Evolutionary conservation across 176 grass and related monocot species (phyloP).

Genomic region (Paspalum vaginatum): DNA sequence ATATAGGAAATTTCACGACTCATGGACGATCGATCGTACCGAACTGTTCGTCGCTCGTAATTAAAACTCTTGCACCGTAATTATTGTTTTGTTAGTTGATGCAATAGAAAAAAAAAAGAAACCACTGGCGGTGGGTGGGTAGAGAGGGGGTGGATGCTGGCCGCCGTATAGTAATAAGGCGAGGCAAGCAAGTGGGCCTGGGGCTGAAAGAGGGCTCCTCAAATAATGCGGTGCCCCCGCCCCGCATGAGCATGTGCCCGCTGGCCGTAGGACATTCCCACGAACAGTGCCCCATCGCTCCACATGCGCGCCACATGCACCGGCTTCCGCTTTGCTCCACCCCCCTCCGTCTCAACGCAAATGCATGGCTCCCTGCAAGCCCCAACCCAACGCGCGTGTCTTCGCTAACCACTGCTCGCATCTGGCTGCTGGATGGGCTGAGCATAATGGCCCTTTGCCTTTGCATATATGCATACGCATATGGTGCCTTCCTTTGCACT

Average conservation of each 20-base stretch:
- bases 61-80: no score
- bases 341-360: neutral
- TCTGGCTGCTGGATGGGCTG: no score
- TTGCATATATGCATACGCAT: neutral
- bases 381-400: constrained; percentile 14
- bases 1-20: neutral
- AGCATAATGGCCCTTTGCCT: neutral
- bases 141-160: neutral
- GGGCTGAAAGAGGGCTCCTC: neutral
- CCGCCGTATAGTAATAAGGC: neutral
- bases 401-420: neutral
- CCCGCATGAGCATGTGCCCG: constrained; percentile 63
- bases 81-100: neutral
- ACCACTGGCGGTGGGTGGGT: neutral
- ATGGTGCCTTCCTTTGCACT: constrained; percentile 38
- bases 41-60: no score
- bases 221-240: constrained; percentile 50
- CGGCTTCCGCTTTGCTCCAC: constrained; percentile 14
- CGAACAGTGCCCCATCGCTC: constrained; percentile 42
- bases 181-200: neutral
- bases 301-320: constrained; percentile 74
- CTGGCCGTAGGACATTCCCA: constrained; percentile 72
- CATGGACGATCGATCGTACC: no score
- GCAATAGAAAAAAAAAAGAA: neutral
- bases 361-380: neutral